Evolutionary conservation across 331 rosid genomes (phyloP).

Genomic region (Spiraea crenata): DNA sequence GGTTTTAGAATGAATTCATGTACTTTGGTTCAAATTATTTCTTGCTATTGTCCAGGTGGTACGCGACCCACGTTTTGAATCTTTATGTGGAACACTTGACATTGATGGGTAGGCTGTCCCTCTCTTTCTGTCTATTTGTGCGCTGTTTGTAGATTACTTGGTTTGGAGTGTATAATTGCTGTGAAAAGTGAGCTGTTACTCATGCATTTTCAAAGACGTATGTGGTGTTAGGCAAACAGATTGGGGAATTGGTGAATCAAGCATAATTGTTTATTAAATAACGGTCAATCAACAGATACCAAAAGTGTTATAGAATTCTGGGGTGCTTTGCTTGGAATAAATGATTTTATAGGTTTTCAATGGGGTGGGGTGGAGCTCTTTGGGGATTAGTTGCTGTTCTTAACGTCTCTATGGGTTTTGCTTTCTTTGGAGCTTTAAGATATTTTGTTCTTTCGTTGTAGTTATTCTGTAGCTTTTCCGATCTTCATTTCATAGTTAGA

Average conservation of each 20-base stretch:
- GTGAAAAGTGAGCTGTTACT: not conserved
- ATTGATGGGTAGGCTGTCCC: slow-evolving; percentile 57
- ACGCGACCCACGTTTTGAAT: slow-evolving; percentile 72
- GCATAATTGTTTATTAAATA: too few relatives aligned
- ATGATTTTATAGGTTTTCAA: too few relatives aligned
- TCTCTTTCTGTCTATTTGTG: not conserved
- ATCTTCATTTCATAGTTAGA: not conserved
- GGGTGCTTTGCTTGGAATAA: too few relatives aligned
- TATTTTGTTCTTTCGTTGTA: not conserved
- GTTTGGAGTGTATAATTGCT: not conserved
- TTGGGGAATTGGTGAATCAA: too few relatives aligned
- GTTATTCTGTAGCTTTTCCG: not conserved
- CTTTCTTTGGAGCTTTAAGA: not conserved
- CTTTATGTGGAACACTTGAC: slow-evolving; percentile 68
- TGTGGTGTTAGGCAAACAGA: too few relatives aligned
- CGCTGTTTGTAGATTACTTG: not conserved
- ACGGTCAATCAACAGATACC: too few relatives aligned
- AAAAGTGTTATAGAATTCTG: too few relatives aligned
- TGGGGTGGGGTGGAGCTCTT: too few relatives aligned
- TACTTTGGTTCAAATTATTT: slow-evolving; percentile 9
- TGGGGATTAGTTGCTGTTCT: too few relatives aligned
- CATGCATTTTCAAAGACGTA: not conserved
- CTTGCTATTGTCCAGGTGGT: slow-evolving; percentile 37
- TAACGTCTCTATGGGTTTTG: not conserved
- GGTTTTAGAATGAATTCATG: not conserved